These are phyloP conservation scores for Paraconiothyrium brasiliense DNA, from an alignment of 2,329 filamentous ascomycete genomes.

Conservation along the genomic window DNA sequence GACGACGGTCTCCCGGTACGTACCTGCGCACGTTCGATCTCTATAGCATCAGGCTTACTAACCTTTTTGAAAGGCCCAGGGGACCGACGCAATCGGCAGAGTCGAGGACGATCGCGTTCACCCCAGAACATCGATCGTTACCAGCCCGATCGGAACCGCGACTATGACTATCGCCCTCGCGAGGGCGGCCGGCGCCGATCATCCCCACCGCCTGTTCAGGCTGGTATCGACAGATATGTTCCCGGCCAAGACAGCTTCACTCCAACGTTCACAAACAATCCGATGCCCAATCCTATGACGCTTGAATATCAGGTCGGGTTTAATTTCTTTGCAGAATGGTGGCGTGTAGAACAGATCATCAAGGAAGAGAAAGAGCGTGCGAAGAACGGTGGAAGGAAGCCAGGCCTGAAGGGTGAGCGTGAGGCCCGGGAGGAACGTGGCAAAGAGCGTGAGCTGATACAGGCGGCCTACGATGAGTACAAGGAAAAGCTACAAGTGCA, in stretches of 20 bases:
- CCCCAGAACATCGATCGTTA: slow-evolving; percentile 78
- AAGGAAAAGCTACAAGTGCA: slow-evolving; percentile 71
- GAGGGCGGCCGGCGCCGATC: slow-evolving; percentile 70
- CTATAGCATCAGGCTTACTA: neutral
- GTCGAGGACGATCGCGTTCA: slow-evolving; percentile 71
- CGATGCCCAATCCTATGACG: slow-evolving; percentile 75
- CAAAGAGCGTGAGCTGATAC: slow-evolving; percentile 80
- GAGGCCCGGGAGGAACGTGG: slow-evolving; percentile 78
- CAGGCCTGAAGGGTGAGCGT: slow-evolving; percentile 70
- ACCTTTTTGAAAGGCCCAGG: slow-evolving; percentile 26
- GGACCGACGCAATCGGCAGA: slow-evolving; percentile 46
- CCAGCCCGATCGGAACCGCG: slow-evolving; percentile 74
- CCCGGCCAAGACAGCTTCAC: slow-evolving; percentile 72
- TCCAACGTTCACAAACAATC: slow-evolving; percentile 67
- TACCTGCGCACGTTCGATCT: neutral
- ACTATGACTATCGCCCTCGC: slow-evolving; percentile 70
- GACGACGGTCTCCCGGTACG: slow-evolving; percentile 76
- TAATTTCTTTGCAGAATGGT: slow-evolving; percentile 88
- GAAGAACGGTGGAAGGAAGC: slow-evolving; percentile 73
- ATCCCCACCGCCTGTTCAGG: slow-evolving; percentile 67
- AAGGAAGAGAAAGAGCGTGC: slow-evolving; percentile 81
- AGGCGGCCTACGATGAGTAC: slow-evolving; percentile 72
- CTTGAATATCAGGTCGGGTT: slow-evolving; percentile 84
- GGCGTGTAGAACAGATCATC: slow-evolving; percentile 81
- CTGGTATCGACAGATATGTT: slow-evolving; percentile 85